Conservation (phyloP, 2,329 filamentous ascomycete genomes). For the Penicillium frequentans region DNA sequence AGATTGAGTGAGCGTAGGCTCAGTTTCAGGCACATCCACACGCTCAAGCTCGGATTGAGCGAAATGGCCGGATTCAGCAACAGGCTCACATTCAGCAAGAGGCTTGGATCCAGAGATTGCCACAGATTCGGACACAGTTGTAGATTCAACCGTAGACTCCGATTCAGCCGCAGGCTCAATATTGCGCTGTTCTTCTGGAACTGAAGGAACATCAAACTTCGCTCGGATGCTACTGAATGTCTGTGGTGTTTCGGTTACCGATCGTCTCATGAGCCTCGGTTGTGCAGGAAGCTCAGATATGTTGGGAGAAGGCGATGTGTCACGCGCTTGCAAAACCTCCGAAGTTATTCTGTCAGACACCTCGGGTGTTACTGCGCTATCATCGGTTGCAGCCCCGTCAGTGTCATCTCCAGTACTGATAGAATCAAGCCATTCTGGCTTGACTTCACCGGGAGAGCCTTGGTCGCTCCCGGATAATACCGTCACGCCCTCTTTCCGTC, state of each 20-base stretch:
- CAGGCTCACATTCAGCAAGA: not conserved
- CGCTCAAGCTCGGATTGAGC: not conserved
- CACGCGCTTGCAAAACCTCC: conserved; percentile 24
- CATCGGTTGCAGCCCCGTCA: conserved; percentile 34
- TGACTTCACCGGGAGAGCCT: conserved; percentile 13
- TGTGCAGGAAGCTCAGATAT: conserved; percentile 10
- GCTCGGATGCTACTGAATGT: conserved; percentile 39
- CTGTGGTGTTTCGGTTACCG: conserved; percentile 30
- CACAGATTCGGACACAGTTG: not conserved
- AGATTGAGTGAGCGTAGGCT: not conserved
- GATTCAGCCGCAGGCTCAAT: not conserved
- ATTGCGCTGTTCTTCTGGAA: conserved; percentile 3
- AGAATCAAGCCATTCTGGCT: conserved; percentile 21
- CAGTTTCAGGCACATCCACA: not conserved
- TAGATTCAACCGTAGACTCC: not conserved
- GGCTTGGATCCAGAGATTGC: not conserved
- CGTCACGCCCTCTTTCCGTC: conserved; percentile 42
- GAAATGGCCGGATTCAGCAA: no score
- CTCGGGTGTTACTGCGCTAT: conserved; percentile 26
- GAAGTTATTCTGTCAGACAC: conserved; percentile 24
- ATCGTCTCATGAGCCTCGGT: conserved; percentile 16
- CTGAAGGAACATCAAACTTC: conserved; percentile 36
- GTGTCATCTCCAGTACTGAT: conserved; percentile 33
- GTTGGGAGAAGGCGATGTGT: conserved; percentile 10
- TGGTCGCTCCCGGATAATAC: conserved; percentile 13